Conservation (phyloP, 495 filamentous ascomycete genomes). For the Trichoderma asperelloides region DNA sequence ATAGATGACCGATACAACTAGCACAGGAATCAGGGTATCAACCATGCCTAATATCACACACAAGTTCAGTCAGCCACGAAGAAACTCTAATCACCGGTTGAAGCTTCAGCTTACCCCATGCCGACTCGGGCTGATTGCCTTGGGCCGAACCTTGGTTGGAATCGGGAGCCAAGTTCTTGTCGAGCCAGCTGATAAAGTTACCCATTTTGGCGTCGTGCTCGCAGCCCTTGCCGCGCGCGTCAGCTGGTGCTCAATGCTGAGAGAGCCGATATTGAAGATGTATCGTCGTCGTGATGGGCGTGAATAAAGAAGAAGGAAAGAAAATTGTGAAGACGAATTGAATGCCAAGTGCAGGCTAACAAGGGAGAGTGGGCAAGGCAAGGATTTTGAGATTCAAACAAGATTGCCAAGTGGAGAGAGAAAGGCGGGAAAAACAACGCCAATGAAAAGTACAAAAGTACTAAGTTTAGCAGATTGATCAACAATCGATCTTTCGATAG, state of each 20-base stretch:
- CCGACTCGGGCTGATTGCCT: not conserved
- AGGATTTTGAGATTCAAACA: not conserved
- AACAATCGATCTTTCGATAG: constrained; percentile 4
- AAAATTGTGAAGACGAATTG: not conserved
- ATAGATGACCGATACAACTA: constrained; percentile 56
- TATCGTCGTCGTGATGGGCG: not conserved
- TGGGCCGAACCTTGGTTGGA: not conserved
- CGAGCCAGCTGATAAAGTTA: constrained; percentile 6
- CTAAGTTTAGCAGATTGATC: not conserved
- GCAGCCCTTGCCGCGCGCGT: not conserved
- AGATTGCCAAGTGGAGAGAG: constrained; percentile 2
- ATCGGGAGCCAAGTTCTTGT: constrained; percentile 1
- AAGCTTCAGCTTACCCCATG: not conserved
- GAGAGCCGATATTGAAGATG: not conserved
- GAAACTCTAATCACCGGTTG: not conserved
- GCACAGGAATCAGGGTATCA: constrained; percentile 61
- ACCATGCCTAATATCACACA: constrained; percentile 38
- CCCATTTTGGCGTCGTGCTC: not conserved
- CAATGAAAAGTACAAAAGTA: not conserved
- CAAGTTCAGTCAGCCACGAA: not conserved
- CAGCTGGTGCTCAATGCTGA: not conserved
- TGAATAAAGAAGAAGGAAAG: not conserved
- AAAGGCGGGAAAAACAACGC: not conserved
- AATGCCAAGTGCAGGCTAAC: not conserved
- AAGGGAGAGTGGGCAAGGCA: not conserved